Percentiles rank a stretch among this genome's conserved stretches.
phyloP scores from a whole-genome alignment of 768 basidiomycete genomes.

The Phylloporus arenicola region DNA sequence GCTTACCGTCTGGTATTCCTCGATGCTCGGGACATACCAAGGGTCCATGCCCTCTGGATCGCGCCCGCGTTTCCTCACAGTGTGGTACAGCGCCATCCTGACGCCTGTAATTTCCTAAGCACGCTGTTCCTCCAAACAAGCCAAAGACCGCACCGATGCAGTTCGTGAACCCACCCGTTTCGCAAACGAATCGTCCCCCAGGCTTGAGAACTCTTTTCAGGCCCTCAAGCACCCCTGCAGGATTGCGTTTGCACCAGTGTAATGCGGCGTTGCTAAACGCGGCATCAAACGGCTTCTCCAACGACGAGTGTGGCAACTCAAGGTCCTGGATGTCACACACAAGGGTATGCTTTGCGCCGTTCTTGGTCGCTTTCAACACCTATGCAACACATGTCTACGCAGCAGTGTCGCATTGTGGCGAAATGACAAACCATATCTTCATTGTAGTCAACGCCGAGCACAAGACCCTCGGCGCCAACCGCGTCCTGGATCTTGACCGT shows the following conservation, averaged over 20 bases:
- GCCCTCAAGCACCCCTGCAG: conserved; percentile 56
- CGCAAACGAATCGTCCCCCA: conserved; percentile 68
- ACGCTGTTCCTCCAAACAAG: background rate
- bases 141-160: conserved; percentile 44
- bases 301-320: conserved; percentile 28
- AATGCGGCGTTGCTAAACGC: conserved; percentile 77
- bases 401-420: background rate
- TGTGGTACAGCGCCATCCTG: conserved; percentile 50
- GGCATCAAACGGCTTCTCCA: conserved; percentile 52
- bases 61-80: conserved; percentile 46
- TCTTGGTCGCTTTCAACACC: conserved; percentile 48
- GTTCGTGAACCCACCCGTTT: conserved; percentile 77
- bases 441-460: conserved; percentile 68
- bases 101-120: conserved; percentile 43
- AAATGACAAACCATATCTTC: conserved; percentile 59
- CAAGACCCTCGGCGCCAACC: conserved; percentile 48
- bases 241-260: conserved; percentile 83
- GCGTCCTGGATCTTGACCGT: conserved; percentile 50
- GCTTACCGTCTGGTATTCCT: conserved; percentile 56
- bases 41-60: conserved; percentile 64
- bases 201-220: conserved; percentile 58
- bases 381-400: conserved; percentile 19
- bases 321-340: conserved; percentile 52
- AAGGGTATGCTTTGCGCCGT: conserved; percentile 43
- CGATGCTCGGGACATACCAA: conserved; percentile 77